Evolutionary conservation across 176 grass and related monocot genomes (phyloP).

Genomic region (Oryza glumipatula): DNA sequence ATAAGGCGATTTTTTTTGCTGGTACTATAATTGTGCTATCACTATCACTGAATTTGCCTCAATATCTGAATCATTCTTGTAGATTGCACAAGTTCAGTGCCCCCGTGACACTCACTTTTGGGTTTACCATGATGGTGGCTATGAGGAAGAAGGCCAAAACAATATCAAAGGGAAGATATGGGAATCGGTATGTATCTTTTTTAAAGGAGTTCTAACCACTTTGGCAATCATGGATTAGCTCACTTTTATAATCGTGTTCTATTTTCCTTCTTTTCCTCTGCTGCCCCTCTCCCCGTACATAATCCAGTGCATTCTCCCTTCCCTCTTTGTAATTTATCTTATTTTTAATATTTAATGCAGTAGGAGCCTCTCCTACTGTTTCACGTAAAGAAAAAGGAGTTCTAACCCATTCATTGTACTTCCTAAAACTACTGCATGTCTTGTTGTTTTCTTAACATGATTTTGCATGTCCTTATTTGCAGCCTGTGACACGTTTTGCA

Average conservation of each 20-base stretch:
- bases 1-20: background rate
- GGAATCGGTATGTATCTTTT: constrained; percentile 70
- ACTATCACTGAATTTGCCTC: background rate
- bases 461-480: constrained; percentile 20
- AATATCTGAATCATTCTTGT: constrained; percentile 17
- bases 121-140: constrained; percentile 93
- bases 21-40: background rate
- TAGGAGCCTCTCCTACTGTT: too few species aligned
- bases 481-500: constrained; percentile 73
- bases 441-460: constrained; percentile 16
- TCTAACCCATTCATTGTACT: background rate
- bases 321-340: too few species aligned
- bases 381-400: background rate
- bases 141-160: constrained; percentile 99
- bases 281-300: too few species aligned
- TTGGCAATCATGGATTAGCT: too few species aligned
- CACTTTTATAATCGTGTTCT: too few species aligned
- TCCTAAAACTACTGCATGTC: background rate
- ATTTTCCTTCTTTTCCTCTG: too few species aligned
- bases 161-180: constrained; percentile 95
- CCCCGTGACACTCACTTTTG: constrained; percentile 97
- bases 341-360: too few species aligned
- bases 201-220: constrained; percentile 14
- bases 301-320: too few species aligned
- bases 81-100: constrained; percentile 91